Evolutionary conservation across 164 flowering plant genomes (phyloP).

Genomic region (Berberis vulgaris): DNA sequence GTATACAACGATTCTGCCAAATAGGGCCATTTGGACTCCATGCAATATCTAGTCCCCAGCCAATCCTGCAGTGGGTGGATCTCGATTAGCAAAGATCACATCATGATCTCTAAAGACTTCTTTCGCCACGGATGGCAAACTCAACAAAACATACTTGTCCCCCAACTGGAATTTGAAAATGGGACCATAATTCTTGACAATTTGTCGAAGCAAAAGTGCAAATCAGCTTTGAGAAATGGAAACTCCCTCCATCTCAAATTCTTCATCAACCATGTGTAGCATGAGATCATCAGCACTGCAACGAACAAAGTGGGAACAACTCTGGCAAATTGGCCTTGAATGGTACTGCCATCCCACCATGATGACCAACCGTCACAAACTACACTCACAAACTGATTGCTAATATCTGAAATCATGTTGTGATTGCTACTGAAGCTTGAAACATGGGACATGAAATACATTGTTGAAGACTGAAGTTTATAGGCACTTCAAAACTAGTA

Average conservation of each 20-base stretch:
- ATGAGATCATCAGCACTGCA: not conserved
- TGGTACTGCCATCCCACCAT: not conserved
- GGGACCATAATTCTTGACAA: constrained; percentile 8
- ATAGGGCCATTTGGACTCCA: constrained; percentile 4
- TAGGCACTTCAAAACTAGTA: too few species aligned
- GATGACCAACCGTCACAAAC: not conserved
- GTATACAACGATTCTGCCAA: constrained; percentile 9
- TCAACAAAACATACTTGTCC: constrained; percentile 2
- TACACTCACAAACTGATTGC: not conserved
- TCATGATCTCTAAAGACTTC: constrained; percentile 10
- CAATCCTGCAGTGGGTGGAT: not conserved
- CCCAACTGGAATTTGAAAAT: constrained; percentile 6
- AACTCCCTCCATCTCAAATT: not conserved
- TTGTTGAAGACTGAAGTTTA: too few species aligned
- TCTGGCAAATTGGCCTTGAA: not conserved
- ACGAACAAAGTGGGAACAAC: not conserved
- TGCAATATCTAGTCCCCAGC: not conserved
- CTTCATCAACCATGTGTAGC: not conserved
- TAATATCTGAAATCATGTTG: too few species aligned
- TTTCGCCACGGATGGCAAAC: not conserved
- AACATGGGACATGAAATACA: too few species aligned
- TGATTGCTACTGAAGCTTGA: too few species aligned
- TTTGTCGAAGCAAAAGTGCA: constrained; percentile 6
- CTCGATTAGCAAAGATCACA: constrained; percentile 12
- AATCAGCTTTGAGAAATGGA: constrained; percentile 2